Percentiles rank a stretch among this genome's conserved stretches.
phyloP scores from a whole-genome alignment of 1,139 yeast genomes.

The Yamadazyma spencermartinsiae region DNA sequence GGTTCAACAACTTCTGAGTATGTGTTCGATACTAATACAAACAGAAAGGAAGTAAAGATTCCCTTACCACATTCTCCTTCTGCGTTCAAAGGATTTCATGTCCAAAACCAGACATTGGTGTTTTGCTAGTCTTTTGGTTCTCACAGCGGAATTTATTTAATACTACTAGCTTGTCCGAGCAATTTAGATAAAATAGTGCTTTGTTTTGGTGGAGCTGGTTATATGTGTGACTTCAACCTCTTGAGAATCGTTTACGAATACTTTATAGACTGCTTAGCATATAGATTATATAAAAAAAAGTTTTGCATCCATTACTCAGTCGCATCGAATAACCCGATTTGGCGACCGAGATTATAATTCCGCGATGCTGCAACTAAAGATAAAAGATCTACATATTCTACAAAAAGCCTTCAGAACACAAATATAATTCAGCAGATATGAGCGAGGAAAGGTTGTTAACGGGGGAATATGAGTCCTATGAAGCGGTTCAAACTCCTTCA shows the following conservation, averaged over 20 bases:
- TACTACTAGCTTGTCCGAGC: background rate
- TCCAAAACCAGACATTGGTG: conserved; percentile 5
- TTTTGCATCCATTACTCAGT: conserved; percentile 1
- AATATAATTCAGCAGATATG: conserved; percentile 15
- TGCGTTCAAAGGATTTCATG: conserved; percentile 8
- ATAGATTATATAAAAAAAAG: background rate
- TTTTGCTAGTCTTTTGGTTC: conserved; percentile 8
- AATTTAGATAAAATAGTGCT: too few relatives aligned
- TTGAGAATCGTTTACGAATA: background rate
- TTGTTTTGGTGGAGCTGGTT: too few relatives aligned
- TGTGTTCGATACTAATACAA: conserved; percentile 5
- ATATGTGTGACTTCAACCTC: too few relatives aligned
- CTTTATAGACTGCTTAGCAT: background rate
- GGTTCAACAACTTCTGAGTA: conserved; percentile 5
- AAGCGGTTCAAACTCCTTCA: conserved; percentile 10
- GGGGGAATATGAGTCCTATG: conserved; percentile 25
- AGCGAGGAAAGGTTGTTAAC: conserved; percentile 33
- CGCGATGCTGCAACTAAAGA: background rate
- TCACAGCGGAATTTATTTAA: background rate
- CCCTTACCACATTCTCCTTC: conserved; percentile 8
- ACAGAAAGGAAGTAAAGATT: conserved; percentile 5
- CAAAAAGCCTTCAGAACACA: conserved; percentile 1
- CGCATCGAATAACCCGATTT: conserved; percentile 2
- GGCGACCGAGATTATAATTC: conserved; percentile 1
- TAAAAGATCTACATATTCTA: background rate